These are phyloP conservation scores for Stygiomarasmius scandens DNA, from an alignment of 1,284 basidiomycete genomes.

Conservation along the genomic window DNA sequence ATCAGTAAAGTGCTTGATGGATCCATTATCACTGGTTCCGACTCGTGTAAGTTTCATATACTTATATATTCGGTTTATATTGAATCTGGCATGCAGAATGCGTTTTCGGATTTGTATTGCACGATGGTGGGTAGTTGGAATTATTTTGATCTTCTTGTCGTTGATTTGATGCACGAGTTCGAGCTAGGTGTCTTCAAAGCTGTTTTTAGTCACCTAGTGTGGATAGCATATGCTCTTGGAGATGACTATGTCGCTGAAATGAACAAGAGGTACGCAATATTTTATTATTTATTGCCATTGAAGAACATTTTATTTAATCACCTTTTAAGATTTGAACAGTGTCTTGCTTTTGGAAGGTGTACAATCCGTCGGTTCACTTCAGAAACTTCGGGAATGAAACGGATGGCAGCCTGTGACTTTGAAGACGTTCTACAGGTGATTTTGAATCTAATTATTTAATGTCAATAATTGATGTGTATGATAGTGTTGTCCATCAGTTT, in stretches of 20 bases:
- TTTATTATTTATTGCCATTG: not conserved
- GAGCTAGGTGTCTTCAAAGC: conserved; percentile 41
- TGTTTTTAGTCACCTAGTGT: conserved; percentile 35
- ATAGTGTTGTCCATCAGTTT: not conserved
- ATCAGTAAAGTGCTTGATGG: not conserved
- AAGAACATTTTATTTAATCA: conserved; percentile 8
- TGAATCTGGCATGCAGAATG: conserved; percentile 29
- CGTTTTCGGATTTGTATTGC: conserved; percentile 28
- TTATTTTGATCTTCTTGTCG: conserved; percentile 27
- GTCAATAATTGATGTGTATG: not conserved
- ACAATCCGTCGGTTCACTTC: conserved; percentile 30
- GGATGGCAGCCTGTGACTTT: conserved; percentile 33
- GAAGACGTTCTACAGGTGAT: conserved; percentile 33
- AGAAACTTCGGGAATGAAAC: conserved; percentile 33
- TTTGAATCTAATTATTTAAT: not conserved
- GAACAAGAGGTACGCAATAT: conserved; percentile 9
- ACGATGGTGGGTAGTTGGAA: conserved; percentile 18
- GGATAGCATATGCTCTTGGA: conserved; percentile 27
- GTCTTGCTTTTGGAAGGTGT: conserved; percentile 25
- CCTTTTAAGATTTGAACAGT: conserved; percentile 22
- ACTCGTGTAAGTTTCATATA: not conserved
- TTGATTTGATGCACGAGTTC: conserved; percentile 40
- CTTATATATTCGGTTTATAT: not conserved
- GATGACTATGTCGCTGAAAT: not conserved
- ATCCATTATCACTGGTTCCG: not conserved